Conservation (phyloP, 306 rosid species). For the Canavalia gladiata region DNA sequence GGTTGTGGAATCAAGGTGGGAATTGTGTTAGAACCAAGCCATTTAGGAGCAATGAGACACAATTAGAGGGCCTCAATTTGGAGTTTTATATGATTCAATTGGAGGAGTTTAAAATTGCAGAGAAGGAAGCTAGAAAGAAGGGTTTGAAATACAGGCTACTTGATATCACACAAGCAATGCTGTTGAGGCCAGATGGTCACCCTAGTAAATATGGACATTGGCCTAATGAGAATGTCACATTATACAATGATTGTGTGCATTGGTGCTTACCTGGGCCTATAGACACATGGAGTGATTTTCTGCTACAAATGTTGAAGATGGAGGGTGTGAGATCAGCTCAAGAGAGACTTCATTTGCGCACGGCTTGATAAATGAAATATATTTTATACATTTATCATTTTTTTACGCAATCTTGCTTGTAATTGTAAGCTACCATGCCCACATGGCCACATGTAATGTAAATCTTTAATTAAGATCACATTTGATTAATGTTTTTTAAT, state of each 20-base stretch:
- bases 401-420: constrained; percentile 12
- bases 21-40: constrained; percentile 78
- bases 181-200: constrained; percentile 93
- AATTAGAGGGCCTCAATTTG: constrained; percentile 63
- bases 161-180: constrained; percentile 71
- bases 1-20: constrained; percentile 86
- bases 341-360: constrained; percentile 59
- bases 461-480: not conserved
- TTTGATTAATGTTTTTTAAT: constrained; percentile 10
- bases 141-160: constrained; percentile 70
- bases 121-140: constrained; percentile 63
- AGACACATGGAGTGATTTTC: constrained; percentile 82
- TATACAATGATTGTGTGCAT: constrained; percentile 90
- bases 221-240: constrained; percentile 76
- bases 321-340: constrained; percentile 74
- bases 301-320: constrained; percentile 81
- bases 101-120: constrained; percentile 77
- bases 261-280: constrained; percentile 96
- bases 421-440: constrained; percentile 19
- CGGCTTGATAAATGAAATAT: constrained; percentile 40
- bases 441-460: constrained; percentile 32
- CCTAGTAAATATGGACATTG: constrained; percentile 89
- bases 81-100: constrained; percentile 84
- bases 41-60: constrained; percentile 72
- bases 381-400: constrained; percentile 6